Conservation (phyloP, 768 basidiomycete species). For the Pleurotus salmoneostramineus region DNA sequence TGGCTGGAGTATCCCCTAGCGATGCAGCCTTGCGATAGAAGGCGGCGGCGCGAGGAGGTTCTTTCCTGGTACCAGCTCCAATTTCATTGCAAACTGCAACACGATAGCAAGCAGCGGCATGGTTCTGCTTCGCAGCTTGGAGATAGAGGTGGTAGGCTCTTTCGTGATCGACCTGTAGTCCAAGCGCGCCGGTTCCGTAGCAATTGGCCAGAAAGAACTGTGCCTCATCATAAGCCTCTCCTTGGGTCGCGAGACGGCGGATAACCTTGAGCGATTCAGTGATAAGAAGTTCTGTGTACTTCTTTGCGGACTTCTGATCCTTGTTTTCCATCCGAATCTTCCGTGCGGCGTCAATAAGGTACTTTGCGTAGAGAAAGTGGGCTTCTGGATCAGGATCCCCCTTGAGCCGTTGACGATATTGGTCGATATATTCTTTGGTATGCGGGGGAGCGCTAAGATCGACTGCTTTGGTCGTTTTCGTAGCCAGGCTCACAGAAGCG, state of each 20-base stretch:
- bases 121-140: slow-evolving; percentile 96
- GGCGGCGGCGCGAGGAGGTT: slow-evolving; percentile 83
- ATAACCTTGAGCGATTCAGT: slow-evolving; percentile 89
- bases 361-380: slow-evolving; percentile 97
- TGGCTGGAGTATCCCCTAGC: slow-evolving; percentile 93
- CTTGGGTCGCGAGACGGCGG: slow-evolving; percentile 88
- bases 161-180: slow-evolving; percentile 96
- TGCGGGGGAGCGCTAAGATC: slow-evolving; percentile 82
- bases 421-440: slow-evolving; percentile 95
- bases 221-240: slow-evolving; percentile 90
- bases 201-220: slow-evolving; percentile 99
- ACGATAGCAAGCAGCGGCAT: slow-evolving; percentile 91
- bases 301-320: slow-evolving; percentile 82
- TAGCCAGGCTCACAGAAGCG: slow-evolving; percentile 51
- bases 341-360: slow-evolving; percentile 96
- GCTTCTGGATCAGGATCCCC: slow-evolving; percentile 97
- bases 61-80: slow-evolving; percentile 90
- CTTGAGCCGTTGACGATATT: slow-evolving; percentile 96
- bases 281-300: slow-evolving; percentile 86
- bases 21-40: slow-evolving; percentile 98
- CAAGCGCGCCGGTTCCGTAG: slow-evolving; percentile 91
- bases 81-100: slow-evolving; percentile 99
- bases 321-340: slow-evolving; percentile 72
- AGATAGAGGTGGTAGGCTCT: slow-evolving; percentile 96
- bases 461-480: slow-evolving; percentile 73